A percentile compares a stretch with the other conserved stretches of the same genome.
phyloP scores from a whole-genome alignment of 805 yeast genomes.

The Nakazawaea molendinolei region DNA sequence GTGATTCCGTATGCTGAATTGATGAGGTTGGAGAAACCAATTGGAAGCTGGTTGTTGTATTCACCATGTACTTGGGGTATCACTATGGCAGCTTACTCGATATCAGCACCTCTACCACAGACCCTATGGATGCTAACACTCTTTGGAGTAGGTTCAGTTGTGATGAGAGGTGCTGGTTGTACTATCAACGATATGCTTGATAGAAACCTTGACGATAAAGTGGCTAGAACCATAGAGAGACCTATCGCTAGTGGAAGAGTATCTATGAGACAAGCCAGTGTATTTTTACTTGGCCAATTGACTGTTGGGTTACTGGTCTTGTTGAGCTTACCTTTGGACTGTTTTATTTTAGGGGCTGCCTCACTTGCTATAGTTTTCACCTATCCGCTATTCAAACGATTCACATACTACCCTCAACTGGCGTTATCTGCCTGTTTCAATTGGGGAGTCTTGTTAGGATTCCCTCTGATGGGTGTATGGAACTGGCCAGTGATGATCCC shows the following conservation, averaged over 20 bases:
- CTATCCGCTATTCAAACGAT: slow-evolving; percentile 89
- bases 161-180: slow-evolving; percentile 98
- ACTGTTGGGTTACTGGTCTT: slow-evolving; percentile 67
- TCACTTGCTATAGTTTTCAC: slow-evolving; percentile 76
- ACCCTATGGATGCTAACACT: slow-evolving; percentile 57
- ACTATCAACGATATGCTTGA: slow-evolving; percentile 90
- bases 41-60: slow-evolving; percentile 81
- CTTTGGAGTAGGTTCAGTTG: slow-evolving; percentile 77
- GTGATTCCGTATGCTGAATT: slow-evolving; percentile 89
- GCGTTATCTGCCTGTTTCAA: slow-evolving; percentile 76
- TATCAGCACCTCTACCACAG: slow-evolving; percentile 60
- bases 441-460: slow-evolving; percentile 93
- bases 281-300: slow-evolving; percentile 69
- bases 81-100: slow-evolving; percentile 75
- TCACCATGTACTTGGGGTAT: slow-evolving; percentile 93
- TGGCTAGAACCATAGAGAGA: slow-evolving; percentile 79
- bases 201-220: slow-evolving; percentile 74
- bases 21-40: slow-evolving; percentile 90
- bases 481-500: slow-evolving; percentile 72
- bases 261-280: slow-evolving; percentile 57
- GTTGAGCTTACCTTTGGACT: slow-evolving; percentile 66
- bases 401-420: slow-evolving; percentile 93
- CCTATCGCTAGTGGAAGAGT: slow-evolving; percentile 93
- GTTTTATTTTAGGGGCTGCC: slow-evolving; percentile 77
- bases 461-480: slow-evolving; percentile 92